Base-by-base conservation (phyloP, 305 asterid species). In the Solanum hybrid region DNA sequence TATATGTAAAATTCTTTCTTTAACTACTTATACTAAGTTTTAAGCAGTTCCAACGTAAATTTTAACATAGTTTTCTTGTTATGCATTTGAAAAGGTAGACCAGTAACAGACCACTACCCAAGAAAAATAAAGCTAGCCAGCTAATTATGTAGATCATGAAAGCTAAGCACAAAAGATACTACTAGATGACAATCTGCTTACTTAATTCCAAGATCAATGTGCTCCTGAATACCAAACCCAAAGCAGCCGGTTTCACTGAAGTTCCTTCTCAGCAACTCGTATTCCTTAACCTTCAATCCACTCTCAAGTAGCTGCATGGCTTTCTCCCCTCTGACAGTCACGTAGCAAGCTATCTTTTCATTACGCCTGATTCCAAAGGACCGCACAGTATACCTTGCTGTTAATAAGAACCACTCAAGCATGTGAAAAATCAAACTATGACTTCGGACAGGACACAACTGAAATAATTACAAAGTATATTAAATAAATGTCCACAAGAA, bases 281-380 rank as follows among this genome's bases (percentile, higher is more conserved):
- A 96, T 69, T 95, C 98, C 94, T 96, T 96, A 13, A 96, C 98
- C 92, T 96, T 97, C 94, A 96, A 90, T 2, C 97, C 98, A 93
- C 97, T 96, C 93, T 96, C 98, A 10, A 96, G 95, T 28, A 96
- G 98, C 83, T 96, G 97, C 96, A 93, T 96, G 37, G 98, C 98
- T 92, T 96, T 95, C 5, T 96, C 98, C 46, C 97, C 98, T 88
- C 98, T 95, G 35, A 96, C 98, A 1, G 98, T 95, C 67, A 96
- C 97, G 86, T 95, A 93, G 91, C 98, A 96, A 0, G 98, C 98
- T 89, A 95, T 96, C 93, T 95, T 95, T 78, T 95, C 98, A 91
- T 96, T 96, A 90, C 97, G 96, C 91, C 98, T 93, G 91, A 96
- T 96, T 2, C 98, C 97, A 40, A 96, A 96, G 69, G 98, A 96